Conservation (phyloP, 331 rosid genomes). For the Pyrus hybrid region DNA sequence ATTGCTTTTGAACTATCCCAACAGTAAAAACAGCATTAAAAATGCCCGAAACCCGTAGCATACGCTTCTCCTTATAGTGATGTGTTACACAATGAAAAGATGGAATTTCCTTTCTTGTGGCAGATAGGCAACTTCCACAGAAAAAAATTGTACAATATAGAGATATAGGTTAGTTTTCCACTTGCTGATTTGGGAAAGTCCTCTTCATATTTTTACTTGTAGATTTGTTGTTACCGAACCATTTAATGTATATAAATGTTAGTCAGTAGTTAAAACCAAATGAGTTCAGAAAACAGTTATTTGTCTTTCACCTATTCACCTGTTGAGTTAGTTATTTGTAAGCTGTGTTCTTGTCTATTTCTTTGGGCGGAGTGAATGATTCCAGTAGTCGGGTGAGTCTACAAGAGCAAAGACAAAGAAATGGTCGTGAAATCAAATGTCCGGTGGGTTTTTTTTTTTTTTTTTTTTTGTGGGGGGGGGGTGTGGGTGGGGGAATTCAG, state of each 20-base stretch:
- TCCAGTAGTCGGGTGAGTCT: no score
- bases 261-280: neutral
- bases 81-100: neutral
- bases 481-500: no score
- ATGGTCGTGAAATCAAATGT: no score
- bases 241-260: neutral
- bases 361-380: no score
- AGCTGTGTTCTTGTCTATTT: no score
- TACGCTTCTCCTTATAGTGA: neutral
- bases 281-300: neutral
- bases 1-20: neutral
- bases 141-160: neutral
- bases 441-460: no score
- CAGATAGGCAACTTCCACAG: neutral
- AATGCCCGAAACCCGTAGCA: neutral
- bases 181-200: no score
- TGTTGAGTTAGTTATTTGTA: no score
- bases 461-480: no score
- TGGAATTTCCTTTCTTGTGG: neutral
- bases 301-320: neutral
- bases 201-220: neutral
- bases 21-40: neutral
- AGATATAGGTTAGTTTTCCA: neutral
- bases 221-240: neutral
- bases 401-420: no score